Evolutionary conservation across 2,329 filamentous ascomycete genomes (phyloP), one percentile per base, ranked within the genome.

Genomic region (Mycosphaerella arachidis): DNA sequence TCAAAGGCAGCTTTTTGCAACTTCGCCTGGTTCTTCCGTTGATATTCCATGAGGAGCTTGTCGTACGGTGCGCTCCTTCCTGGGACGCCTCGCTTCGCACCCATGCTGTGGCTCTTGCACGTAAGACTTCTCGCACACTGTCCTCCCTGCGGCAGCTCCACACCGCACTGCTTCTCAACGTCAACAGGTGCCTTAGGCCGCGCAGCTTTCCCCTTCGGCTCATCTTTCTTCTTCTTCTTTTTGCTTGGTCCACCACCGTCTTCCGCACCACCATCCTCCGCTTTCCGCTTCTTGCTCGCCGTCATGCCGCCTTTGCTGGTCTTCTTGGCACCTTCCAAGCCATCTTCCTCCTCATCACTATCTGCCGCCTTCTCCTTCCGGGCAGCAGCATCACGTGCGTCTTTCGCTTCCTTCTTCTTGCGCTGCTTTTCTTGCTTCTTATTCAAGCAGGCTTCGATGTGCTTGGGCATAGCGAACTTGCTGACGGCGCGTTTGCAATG

Each of bases 21-120:
- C 72, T 96, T 96, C 24, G 94, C 94, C 75, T 97, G 94, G 70
- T 99, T 99, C 81, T 97, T 97, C 82, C 97, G 97, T 88, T 81
- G 79, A 62, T 81, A 81, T 58, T 81, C 78, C 59, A 71, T 67
- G 48, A 96, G 81, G 37, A 96, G 79, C 86, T 95, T 93, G 74
- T 96, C 92, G 72, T 96, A 96, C 1, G 92, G 92, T 56, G 95
- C 78, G 27, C 90, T 94, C 62, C 92, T 82, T 1, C 92, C 92
- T 3, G 90, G 88, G 2, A 96, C 92, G 1, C 88, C 88, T 65
- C 92, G 83, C 74, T 96, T 96, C 8, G 91, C 90, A n/a, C 92
- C 91, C 92, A 96, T 96, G 29, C 84, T 88, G 67, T 96, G 92
- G 62, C 87, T 91, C 76, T 96, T 96, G 79, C 92, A 96, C 0